phyloP scores from a whole-genome alignment of 345 rosid genomes.

The Gossypium rotundifolium region DNA sequence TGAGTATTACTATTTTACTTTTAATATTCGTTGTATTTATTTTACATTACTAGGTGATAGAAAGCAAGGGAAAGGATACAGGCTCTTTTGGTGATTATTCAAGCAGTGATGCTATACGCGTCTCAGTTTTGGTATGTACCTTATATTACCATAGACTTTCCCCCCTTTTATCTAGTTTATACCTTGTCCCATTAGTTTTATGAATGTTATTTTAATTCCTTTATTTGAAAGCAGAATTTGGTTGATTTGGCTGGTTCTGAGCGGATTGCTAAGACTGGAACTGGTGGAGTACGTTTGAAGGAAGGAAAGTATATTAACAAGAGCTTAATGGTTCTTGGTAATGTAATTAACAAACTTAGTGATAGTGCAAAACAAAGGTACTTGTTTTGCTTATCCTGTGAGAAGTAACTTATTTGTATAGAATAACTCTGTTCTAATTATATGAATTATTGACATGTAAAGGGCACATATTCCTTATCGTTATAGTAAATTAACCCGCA shows the following conservation, averaged over 20 bases:
- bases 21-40: background rate
- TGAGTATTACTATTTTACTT: background rate
- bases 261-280: constrained; percentile 88
- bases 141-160: background rate
- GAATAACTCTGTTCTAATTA: constrained; percentile 5
- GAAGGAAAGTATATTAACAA: constrained; percentile 95
- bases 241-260: constrained; percentile 98
- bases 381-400: constrained; percentile 5
- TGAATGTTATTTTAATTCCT: constrained; percentile 2
- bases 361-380: constrained; percentile 80
- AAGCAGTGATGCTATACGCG: constrained; percentile 68
- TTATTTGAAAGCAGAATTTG: constrained; percentile 51
- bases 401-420: background rate
- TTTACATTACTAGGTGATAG: constrained; percentile 59
- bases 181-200: constrained; percentile 6
- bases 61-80: constrained; percentile 68
- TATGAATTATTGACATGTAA: constrained; percentile 10
- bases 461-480: constrained; percentile 97
- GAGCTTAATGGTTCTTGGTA: constrained; percentile 95
- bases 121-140: constrained; percentile 74
- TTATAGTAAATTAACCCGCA: constrained; percentile 95
- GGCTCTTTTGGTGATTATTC: constrained; percentile 27
- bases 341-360: constrained; percentile 90
- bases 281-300: constrained; percentile 84
- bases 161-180: background rate